These are phyloP conservation scores for Trichoderma atroviride DNA, from an alignment of 2,329 filamentous ascomycete species.

Conservation along the genomic window DNA sequence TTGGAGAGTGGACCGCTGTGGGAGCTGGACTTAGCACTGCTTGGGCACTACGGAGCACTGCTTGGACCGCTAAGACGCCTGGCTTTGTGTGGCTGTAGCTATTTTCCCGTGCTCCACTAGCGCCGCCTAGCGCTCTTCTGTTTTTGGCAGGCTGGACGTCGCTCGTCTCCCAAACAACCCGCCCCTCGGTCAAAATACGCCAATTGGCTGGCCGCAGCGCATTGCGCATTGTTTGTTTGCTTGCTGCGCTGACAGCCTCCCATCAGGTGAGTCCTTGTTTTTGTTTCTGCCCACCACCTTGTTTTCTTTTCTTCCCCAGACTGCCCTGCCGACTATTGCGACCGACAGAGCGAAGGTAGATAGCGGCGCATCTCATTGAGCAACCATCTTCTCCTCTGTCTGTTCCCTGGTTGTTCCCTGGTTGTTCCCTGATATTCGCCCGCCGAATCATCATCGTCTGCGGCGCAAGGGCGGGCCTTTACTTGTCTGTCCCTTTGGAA, in stretches of 20 bases:
- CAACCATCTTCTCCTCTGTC: background rate
- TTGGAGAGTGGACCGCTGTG: conserved; percentile 13
- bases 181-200: conserved; percentile 16
- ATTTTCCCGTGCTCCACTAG: conserved; percentile 18
- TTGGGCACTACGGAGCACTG: conserved; percentile 8
- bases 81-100: conserved; percentile 18
- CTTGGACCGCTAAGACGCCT: conserved; percentile 8
- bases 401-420: background rate
- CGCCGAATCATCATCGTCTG: conserved; percentile 7
- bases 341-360: background rate
- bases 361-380: background rate
- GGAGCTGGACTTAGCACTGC: conserved; percentile 14
- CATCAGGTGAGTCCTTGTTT: conserved; percentile 21
- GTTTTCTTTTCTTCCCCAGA: background rate
- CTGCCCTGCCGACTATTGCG: background rate
- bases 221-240: conserved; percentile 23
- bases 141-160: conserved; percentile 24
- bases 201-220: conserved; percentile 1
- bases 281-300: background rate
- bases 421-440: conserved; percentile 6
- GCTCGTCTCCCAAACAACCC: conserved; percentile 27
- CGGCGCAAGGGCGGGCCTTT: conserved; percentile 19
- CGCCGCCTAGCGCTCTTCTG: conserved; percentile 17
- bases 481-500: conserved; percentile 19
- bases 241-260: conserved; percentile 23